phyloP scores from a whole-genome alignment of 2,329 filamentous ascomycete species.

The Pseudocercospora eumusae region DNA sequence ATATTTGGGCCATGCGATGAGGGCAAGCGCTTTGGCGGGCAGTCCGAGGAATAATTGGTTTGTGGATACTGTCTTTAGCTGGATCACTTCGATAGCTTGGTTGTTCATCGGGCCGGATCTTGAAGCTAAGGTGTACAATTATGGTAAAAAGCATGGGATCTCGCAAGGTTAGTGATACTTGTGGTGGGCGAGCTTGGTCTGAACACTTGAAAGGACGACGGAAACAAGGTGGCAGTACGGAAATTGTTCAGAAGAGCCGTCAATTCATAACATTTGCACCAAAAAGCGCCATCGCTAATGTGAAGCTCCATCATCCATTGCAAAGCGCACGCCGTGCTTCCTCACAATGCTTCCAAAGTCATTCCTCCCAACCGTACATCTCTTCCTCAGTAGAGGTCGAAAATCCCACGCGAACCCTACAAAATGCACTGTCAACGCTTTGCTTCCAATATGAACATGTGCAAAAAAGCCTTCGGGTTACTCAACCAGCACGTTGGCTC shows the following conservation, averaged over 20 bases:
- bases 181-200: neutral
- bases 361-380: slow-evolving; percentile 16
- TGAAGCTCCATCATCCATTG: neutral
- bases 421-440: slow-evolving; percentile 17
- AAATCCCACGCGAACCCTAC: slow-evolving; percentile 22
- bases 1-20: slow-evolving; percentile 71
- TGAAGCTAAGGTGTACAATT: slow-evolving; percentile 58
- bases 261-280: neutral
- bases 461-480: neutral
- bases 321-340: neutral
- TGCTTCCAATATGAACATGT: neutral
- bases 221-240: neutral
- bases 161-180: slow-evolving; percentile 47
- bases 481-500: slow-evolving; percentile 28
- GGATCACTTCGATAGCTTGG: slow-evolving; percentile 57
- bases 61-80: slow-evolving; percentile 57
- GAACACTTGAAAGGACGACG: neutral
- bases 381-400: slow-evolving; percentile 19
- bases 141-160: slow-evolving; percentile 57
- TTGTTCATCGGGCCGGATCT: slow-evolving; percentile 60
- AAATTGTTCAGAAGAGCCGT: neutral
- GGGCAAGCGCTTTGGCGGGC: slow-evolving; percentile 57
- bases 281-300: slow-evolving; percentile 1
- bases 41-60: slow-evolving; percentile 57
- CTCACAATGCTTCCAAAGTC: slow-evolving; percentile 14